A percentile compares a stretch with the other conserved stretches of the same genome.
These are phyloP conservation scores for Adansonia digitata DNA, from an alignment of 345 rosid species.

Conservation along the genomic window DNA sequence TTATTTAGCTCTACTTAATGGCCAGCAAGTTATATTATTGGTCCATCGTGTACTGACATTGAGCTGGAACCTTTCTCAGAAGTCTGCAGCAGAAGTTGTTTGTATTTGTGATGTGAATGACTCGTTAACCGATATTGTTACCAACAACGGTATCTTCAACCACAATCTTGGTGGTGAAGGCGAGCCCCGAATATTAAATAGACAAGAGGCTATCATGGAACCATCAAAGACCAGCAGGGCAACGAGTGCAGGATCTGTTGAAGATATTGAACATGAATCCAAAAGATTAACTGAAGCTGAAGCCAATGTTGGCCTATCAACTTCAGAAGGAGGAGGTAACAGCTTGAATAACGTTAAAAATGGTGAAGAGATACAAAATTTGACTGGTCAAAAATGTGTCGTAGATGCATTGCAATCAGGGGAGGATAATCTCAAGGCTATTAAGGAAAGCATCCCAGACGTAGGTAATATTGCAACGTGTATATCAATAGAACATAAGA, in stretches of 20 bases:
- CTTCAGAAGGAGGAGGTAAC: background rate
- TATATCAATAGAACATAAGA: background rate
- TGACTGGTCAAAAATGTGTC: background rate
- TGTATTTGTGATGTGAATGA: background rate
- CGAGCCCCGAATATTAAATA: background rate
- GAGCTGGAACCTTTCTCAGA: slow-evolving; percentile 18
- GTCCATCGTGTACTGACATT: slow-evolving; percentile 11
- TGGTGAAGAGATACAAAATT: slow-evolving; percentile 1
- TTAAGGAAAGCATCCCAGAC: background rate
- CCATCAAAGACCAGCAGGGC: background rate
- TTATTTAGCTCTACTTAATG: background rate
- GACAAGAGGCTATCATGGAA: slow-evolving; percentile 7
- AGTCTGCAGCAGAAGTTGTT: slow-evolving; percentile 9
- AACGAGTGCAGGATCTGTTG: background rate
- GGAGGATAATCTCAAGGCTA: background rate
- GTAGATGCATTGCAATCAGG: background rate
- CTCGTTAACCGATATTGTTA: background rate
- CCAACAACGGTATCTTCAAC: slow-evolving; percentile 6
- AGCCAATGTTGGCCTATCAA: background rate
- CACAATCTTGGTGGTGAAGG: slow-evolving; percentile 2
- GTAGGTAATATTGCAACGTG: background rate
- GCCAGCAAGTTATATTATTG: background rate
- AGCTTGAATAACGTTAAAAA: background rate
- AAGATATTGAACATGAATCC: slow-evolving; percentile 3
- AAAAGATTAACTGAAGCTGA: slow-evolving; percentile 3